Percentiles rank a stretch among this genome's conserved stretches.
Evolutionary conservation across 1,139 yeast species (phyloP).

Genomic region (Protomyces arabidopsidicola): DNA sequence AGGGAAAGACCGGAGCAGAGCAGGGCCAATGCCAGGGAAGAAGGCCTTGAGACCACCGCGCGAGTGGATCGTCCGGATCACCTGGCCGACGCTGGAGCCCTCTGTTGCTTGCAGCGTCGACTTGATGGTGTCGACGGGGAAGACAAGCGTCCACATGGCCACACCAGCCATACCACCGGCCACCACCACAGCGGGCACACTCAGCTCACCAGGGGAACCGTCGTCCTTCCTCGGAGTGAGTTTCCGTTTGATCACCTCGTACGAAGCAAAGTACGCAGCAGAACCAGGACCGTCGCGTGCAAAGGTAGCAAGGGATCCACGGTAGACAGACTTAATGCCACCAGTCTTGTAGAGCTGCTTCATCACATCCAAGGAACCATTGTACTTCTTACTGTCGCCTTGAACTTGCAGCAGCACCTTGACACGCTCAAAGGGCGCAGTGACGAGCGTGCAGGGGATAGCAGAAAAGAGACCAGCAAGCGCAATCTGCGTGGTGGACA

Average conservation of each 20-base stretch:
- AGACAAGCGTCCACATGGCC: constrained; percentile 93
- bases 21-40: constrained; percentile 98
- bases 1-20: constrained; percentile 89
- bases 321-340: constrained; percentile 77
- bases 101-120: constrained; percentile 59
- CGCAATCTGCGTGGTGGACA: constrained; percentile 67
- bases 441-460: constrained; percentile 86
- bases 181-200: constrained; percentile 77
- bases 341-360: constrained; percentile 71
- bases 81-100: constrained; percentile 57
- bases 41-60: constrained; percentile 84
- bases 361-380: constrained; percentile 57
- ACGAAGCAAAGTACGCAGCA: constrained; percentile 93
- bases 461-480: constrained; percentile 96
- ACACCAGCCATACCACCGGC: constrained; percentile 97
- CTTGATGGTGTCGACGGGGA: constrained; percentile 95
- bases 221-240: constrained; percentile 52
- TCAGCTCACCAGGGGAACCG: constrained; percentile 66
- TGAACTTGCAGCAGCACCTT: constrained; percentile 90
- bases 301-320: constrained; percentile 86
- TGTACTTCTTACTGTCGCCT: constrained; percentile 43
- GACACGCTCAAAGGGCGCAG: constrained; percentile 95
- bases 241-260: constrained; percentile 68
- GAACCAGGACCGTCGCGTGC: constrained; percentile 98
- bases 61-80: constrained; percentile 57